phyloP scores from a whole-genome alignment of 345 rosid genomes.

The Eucalyptus viminalis region DNA sequence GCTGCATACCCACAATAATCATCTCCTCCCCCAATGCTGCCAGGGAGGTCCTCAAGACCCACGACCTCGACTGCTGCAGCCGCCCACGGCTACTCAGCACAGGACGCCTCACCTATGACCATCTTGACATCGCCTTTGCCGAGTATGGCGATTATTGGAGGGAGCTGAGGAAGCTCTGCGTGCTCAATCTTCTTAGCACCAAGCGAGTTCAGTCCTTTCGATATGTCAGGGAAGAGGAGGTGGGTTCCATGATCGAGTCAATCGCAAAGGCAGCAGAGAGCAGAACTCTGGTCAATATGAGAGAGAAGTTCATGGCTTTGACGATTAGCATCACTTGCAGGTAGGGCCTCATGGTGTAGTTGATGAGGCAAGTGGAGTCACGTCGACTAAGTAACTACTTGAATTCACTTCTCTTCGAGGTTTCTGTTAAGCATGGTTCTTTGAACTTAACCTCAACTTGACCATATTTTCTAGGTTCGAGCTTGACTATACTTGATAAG shows the following conservation, averaged over 20 bases:
- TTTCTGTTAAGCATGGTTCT: background rate
- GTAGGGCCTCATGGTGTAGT: background rate
- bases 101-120: background rate
- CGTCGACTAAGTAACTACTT: background rate
- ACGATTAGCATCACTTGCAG: background rate
- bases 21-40: background rate
- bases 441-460: background rate
- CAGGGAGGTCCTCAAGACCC: background rate
- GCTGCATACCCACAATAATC: background rate
- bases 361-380: background rate
- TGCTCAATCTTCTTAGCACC: background rate
- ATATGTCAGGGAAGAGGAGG: constrained; percentile 13
- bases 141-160: background rate
- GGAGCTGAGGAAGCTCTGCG: background rate
- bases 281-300: constrained; percentile 4
- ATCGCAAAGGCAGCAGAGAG: constrained; percentile 4
- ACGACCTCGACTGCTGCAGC: background rate
- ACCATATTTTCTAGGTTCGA: background rate
- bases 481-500: background rate
- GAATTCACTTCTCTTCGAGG: background rate
- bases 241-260: constrained; percentile 3
- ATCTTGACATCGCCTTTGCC: background rate
- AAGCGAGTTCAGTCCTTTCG: background rate
- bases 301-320: constrained; percentile 7
- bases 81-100: background rate